Evolutionary conservation across 2,329 filamentous ascomycete genomes (phyloP).

Genomic region (Apiospora phragmitis): DNA sequence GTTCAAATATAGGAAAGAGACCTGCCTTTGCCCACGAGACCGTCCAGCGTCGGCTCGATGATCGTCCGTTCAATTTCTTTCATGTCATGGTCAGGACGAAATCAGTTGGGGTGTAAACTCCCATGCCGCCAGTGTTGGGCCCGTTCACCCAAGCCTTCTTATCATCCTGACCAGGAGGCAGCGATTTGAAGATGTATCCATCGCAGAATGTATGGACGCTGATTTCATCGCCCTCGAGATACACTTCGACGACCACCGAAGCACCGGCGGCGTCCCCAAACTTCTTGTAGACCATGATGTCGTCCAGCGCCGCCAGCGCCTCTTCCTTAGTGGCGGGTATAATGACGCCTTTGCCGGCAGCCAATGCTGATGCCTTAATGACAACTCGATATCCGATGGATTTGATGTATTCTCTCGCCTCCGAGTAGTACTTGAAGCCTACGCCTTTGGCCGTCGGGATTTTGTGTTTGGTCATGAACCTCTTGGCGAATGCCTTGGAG

Average conservation of each 20-base stretch:
- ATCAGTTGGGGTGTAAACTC: neutral
- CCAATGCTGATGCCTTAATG: slow-evolving; percentile 39
- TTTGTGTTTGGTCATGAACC: slow-evolving; percentile 72
- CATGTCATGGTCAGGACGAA: neutral
- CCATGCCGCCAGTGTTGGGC: neutral
- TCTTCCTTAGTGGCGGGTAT: slow-evolving; percentile 50
- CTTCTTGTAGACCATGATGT: slow-evolving; percentile 68
- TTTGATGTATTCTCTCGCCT: neutral
- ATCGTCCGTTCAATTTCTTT: neutral
- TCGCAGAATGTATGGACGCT: slow-evolving; percentile 70
- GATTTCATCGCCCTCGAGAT: slow-evolving; percentile 68
- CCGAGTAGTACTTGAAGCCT: neutral
- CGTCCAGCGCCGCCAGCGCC: slow-evolving; percentile 60
- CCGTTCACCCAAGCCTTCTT: slow-evolving; percentile 40
- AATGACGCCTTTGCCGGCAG: slow-evolving; percentile 68
- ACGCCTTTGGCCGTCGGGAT: slow-evolving; percentile 40
- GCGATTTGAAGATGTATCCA: slow-evolving; percentile 61
- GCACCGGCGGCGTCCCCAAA: slow-evolving; percentile 64
- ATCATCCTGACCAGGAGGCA: slow-evolving; percentile 73
- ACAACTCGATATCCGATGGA: neutral
- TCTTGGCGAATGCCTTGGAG: slow-evolving; percentile 76
- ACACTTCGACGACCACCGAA: slow-evolving; percentile 74
- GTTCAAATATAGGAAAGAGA: too few relatives aligned
- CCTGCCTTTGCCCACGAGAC: neutral
- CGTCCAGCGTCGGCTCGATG: neutral